Evolutionary conservation across 441 rosid species (phyloP).

Genomic region (Viola pubescens): DNA sequence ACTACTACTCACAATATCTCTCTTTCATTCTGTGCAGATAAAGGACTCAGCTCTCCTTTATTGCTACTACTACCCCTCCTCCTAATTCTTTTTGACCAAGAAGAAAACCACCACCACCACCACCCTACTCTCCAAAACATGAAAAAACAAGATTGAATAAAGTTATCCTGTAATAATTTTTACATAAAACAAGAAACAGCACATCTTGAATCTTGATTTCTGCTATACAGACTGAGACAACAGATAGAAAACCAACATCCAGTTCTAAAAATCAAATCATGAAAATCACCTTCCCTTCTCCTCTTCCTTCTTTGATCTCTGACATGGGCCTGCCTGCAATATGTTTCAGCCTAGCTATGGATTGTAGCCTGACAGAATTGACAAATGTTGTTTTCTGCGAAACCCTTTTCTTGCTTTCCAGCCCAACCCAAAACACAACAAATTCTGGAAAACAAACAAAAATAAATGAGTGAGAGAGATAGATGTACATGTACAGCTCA

Average conservation of each 20-base stretch:
- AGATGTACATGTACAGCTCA: background rate
- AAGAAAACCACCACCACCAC: background rate
- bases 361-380: constrained; percentile 15
- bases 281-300: background rate
- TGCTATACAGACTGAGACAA: constrained; percentile 20
- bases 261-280: constrained; percentile 12
- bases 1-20: background rate
- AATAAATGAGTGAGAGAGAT: constrained; percentile 16
- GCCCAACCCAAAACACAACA: constrained; percentile 16
- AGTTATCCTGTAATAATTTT: background rate
- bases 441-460: constrained; percentile 23
- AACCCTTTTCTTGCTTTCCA: constrained; percentile 7
- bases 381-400: constrained; percentile 17
- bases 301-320: background rate
- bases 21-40: background rate
- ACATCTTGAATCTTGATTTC: constrained; percentile 10
- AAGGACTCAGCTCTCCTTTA: background rate
- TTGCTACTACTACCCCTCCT: background rate
- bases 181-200: constrained; percentile 4
- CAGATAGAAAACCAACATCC: constrained; percentile 15
- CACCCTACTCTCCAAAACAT: background rate
- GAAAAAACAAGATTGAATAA: background rate
- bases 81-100: background rate
- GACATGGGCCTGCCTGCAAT: constrained; percentile 5
- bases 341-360: constrained; percentile 4